phyloP scores from a whole-genome alignment of 129 eudicot genomes.

The Scalesia atractyloides region DNA sequence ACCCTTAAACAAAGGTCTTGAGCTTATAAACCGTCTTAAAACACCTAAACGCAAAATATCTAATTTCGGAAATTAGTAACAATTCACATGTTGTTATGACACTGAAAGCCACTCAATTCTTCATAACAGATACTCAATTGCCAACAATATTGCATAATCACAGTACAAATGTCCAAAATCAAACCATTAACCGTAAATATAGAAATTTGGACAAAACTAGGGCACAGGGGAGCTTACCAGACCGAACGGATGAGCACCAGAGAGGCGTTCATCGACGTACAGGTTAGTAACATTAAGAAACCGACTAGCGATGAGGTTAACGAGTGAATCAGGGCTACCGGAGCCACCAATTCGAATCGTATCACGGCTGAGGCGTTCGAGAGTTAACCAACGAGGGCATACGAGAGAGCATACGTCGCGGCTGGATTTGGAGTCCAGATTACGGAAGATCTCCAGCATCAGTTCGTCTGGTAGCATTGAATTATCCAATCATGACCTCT shows the following conservation, averaged over 20 bases:
- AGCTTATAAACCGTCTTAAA: too few relatives aligned
- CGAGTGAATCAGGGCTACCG: constrained; percentile 58
- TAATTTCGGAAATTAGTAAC: too few relatives aligned
- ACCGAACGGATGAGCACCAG: constrained; percentile 54
- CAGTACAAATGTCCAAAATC: too few relatives aligned
- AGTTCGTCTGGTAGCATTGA: constrained; percentile 68
- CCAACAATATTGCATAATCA: too few relatives aligned
- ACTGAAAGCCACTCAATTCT: too few relatives aligned
- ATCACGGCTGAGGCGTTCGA: constrained; percentile 81
- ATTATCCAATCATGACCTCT: constrained; percentile 65
- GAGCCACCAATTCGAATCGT: constrained; percentile 83
- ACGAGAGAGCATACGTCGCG: constrained; percentile 77
- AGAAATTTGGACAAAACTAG: too few relatives aligned
- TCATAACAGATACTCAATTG: too few relatives aligned
- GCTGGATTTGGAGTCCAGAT: constrained; percentile 49
- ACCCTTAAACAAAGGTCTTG: too few relatives aligned
- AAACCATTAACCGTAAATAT: too few relatives aligned
- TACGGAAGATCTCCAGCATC: constrained; percentile 61
- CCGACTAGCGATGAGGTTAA: constrained; percentile 50
- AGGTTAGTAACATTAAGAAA: constrained; percentile 59
- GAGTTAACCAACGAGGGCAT: constrained; percentile 71
- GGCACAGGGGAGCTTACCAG: constrained; percentile 28
- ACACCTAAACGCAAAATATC: too few relatives aligned
- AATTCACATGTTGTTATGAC: too few relatives aligned
- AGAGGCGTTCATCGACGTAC: constrained; percentile 71